Evolutionary conservation across 495 filamentous ascomycete species (phyloP), one percentile per base, ranked within the genome.

Genomic region (Neurospora sublineolata): DNA sequence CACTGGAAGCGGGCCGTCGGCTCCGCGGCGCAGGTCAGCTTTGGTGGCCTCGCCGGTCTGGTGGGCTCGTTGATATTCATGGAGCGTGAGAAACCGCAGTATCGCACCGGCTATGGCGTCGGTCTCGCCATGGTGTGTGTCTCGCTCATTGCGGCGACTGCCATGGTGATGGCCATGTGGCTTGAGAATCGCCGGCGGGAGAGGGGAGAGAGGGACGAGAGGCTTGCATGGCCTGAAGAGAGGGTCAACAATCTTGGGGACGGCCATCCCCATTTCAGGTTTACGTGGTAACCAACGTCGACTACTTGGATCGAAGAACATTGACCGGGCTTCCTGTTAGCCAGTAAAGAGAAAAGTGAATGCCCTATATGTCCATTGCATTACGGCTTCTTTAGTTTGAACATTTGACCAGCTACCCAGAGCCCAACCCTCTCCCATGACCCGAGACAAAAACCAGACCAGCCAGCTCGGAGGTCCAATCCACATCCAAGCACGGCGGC

Each of bases 51-150:
- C 38, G 90, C 90, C 36, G 90, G 90, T 0, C 75, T 93, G 70
- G 86, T 93, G 73, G 84, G 86, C 3, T 90, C 89, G 12, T 91
- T 89, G 88, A 83, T 83, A 0, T 93, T 90, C 76, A 76, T 91
- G 69, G 82, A 84, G 1, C 84, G 76, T 46, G 89, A 92, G 77
- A 84, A 76, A 1, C 89, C 90, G 1, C 79, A 89, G 52, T 93
- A 90, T 77, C 86, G 81, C 71, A 90, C 90, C 73, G 90, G 90
- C 0, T 91, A 92, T 78, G 89, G 89, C 0, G 75, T 91, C 42
- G 91, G 91, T 73, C 77, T 92, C 12, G 89, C 86, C 2, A 89
- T 89, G 2, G 77, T 85, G 5, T 81, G 78, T 18, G 77, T 80
- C 33, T 87, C 83, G 14, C 75, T 89, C 6, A 33, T 91, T n/a